These are phyloP conservation scores for Pyronema omphalodes DNA, from an alignment of 495 filamentous ascomycete species.

Conservation along the genomic window DNA sequence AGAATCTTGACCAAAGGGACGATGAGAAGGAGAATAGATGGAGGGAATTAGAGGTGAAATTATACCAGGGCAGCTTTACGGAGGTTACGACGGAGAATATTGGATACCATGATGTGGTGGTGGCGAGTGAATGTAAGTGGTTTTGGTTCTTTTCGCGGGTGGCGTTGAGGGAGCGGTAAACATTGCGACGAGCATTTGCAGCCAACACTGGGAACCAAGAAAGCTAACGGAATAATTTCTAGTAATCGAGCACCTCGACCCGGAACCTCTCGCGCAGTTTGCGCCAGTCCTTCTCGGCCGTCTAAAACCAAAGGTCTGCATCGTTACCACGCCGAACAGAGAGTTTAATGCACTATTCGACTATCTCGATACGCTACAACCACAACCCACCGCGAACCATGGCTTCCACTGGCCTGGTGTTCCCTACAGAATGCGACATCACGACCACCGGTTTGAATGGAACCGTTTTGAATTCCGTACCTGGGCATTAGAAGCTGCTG, in stretches of 20 bases:
- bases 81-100: not conserved
- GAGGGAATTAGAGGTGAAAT: constrained; percentile 11
- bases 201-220: constrained; percentile 3
- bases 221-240: not conserved
- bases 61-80: constrained; percentile 14
- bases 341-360: constrained; percentile 23
- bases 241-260: constrained; percentile 25
- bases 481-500: constrained; percentile 15
- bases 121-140: constrained; percentile 18
- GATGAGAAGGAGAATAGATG: constrained; percentile 13
- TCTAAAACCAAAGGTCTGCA: constrained; percentile 18
- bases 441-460: constrained; percentile 24
- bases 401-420: constrained; percentile 2
- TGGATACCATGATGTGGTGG: constrained; percentile 13
- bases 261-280: constrained; percentile 13
- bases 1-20: not conserved
- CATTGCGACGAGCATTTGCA: constrained; percentile 8
- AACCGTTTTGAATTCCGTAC: constrained; percentile 17
- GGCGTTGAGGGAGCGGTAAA: not conserved
- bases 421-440: constrained; percentile 21
- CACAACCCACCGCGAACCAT: not conserved
- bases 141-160: too few relatives aligned
- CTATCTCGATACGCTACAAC: constrained; percentile 1
- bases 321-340: constrained; percentile 22
- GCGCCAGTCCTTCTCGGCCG: constrained; percentile 15